Evolutionary conservation across 352 stramenopile species (phyloP), one percentile per base, ranked within the genome.

Genomic region (Globisporangium megalacanthum): DNA sequence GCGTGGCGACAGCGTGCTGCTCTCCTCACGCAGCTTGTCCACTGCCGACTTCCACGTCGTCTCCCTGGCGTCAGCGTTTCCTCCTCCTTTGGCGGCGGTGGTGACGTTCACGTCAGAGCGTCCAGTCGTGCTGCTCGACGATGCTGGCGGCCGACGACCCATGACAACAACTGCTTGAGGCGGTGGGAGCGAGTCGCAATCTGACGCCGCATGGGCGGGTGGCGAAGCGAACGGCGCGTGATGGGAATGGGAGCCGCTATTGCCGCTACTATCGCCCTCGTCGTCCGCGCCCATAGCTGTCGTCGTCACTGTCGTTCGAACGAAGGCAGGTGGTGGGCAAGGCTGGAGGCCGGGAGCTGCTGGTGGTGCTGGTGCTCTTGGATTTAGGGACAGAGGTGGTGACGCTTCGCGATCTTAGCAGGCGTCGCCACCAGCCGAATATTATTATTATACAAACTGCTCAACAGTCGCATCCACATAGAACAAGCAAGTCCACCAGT

Each of bases 11-110:
- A 80, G 59, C 48, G 25, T 17, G 48, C 33, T 39, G 48, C 48
- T 53, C 44, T 80, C 63, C 25, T 68, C 56, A 17, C 58, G 69
- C 72, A 69, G 79, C 47, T 75, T 77, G 19, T 73, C 66, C 3
- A 79, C 59, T 46, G 78, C 75, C 10, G 68, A 69, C 31, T 69
- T 72, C 75, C 77, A 85, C 52, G 60, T 57, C 31, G 72, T 69
- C 19, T 55, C 55, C 8, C 68, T 61, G 20, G 55, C 22, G 46
- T 36, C 20, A 25, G 25, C 25, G 25, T 29, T 4, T 29, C 25
- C 25, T 29, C 17, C 4, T n/a, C 46, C 33, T 19, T 45, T 36
- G 19, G 35, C 9, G 55, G 52, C 13, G n/a, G 4, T 19, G 4
- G 54, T 41, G 15, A 66, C 47, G 36, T 47, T 50, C 36, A 25